phyloP scores from a whole-genome alignment of 768 basidiomycete genomes.

The Boletus rufocinnamomeus region DNA sequence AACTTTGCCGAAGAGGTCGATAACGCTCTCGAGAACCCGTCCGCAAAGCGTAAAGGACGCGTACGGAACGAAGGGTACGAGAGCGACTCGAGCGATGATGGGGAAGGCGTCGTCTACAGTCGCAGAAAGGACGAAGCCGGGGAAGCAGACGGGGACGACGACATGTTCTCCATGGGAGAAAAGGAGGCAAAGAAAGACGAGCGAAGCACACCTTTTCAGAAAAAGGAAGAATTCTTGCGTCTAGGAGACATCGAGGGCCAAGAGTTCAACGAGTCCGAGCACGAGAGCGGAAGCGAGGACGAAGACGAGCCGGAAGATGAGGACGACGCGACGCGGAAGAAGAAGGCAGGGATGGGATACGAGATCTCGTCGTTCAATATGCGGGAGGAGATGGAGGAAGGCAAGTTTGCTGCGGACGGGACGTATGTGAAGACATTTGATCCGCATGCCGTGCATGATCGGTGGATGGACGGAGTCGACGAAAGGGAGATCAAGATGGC shows the following conservation, averaged over 20 bases:
- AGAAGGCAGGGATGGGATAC: slow-evolving; percentile 89
- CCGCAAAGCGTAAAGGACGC: slow-evolving; percentile 63
- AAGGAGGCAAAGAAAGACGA: slow-evolving; percentile 53
- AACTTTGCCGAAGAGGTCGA: slow-evolving; percentile 82
- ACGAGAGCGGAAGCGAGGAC: slow-evolving; percentile 43
- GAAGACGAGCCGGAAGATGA: slow-evolving; percentile 60
- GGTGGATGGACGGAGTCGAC: slow-evolving; percentile 91
- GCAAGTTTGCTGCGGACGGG: slow-evolving; percentile 94
- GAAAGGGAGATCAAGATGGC: slow-evolving; percentile 87
- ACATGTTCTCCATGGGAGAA: slow-evolving; percentile 77
- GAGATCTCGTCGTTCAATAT: slow-evolving; percentile 97
- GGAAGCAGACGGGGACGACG: slow-evolving; percentile 65
- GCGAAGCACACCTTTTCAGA: slow-evolving; percentile 47
- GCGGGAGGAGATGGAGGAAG: slow-evolving; percentile 98
- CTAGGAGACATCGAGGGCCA: slow-evolving; percentile 97
- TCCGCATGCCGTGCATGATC: slow-evolving; percentile 88
- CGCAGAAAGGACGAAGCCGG: slow-evolving; percentile 57
- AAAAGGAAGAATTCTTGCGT: slow-evolving; percentile 74
- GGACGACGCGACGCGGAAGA: slow-evolving; percentile 72
- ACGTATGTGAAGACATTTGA: slow-evolving; percentile 84
- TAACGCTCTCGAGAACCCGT: slow-evolving; percentile 66
- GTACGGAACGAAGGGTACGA: slow-evolving; percentile 90
- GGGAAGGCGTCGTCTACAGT: slow-evolving; percentile 89
- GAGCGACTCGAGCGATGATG: slow-evolving; percentile 92
- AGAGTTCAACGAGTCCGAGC: slow-evolving; percentile 58